Percentiles rank a stretch among this genome's conserved stretches.
phyloP scores from a whole-genome alignment of 2,329 filamentous ascomycete genomes.

The Tolypocladium pustulatum region DNA sequence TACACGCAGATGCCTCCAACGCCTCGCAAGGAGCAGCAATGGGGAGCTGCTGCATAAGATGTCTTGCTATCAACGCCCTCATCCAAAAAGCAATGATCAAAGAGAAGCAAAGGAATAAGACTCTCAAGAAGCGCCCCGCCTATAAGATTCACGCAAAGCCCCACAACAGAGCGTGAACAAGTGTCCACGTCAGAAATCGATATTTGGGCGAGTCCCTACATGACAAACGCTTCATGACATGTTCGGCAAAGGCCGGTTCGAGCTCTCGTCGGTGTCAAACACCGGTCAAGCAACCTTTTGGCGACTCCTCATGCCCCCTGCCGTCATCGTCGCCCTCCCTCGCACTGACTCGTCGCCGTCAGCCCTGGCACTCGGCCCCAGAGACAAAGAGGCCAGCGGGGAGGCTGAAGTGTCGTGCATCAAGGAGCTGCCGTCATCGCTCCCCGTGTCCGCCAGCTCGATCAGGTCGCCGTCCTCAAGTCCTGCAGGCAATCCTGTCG shows the following conservation, averaged over 20 bases:
- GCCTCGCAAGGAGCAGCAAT: not conserved
- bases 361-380: slow-evolving; percentile 24
- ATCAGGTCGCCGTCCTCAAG: slow-evolving; percentile 52
- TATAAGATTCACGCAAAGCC: not conserved
- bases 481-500: slow-evolving; percentile 8
- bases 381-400: slow-evolving; percentile 16
- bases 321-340: slow-evolving; percentile 21
- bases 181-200: not conserved
- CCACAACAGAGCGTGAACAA: not conserved
- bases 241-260: not conserved
- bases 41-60: not conserved
- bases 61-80: not conserved
- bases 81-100: not conserved
- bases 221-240: not conserved
- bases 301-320: not conserved
- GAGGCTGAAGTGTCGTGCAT: slow-evolving; percentile 8
- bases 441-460: slow-evolving; percentile 54
- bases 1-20: not conserved
- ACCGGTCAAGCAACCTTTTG: slow-evolving; percentile 30
- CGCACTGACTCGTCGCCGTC: slow-evolving; percentile 26
- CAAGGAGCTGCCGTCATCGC: slow-evolving; percentile 36
- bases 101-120: not conserved
- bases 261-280: not conserved
- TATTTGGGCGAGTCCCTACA: not conserved
- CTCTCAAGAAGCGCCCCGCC: not conserved